Percentiles rank a stretch among this genome's conserved stretches.
Evolutionary conservation across 192 early-diverging fungal species (phyloP).

Genomic region (Podila horticola): DNA sequence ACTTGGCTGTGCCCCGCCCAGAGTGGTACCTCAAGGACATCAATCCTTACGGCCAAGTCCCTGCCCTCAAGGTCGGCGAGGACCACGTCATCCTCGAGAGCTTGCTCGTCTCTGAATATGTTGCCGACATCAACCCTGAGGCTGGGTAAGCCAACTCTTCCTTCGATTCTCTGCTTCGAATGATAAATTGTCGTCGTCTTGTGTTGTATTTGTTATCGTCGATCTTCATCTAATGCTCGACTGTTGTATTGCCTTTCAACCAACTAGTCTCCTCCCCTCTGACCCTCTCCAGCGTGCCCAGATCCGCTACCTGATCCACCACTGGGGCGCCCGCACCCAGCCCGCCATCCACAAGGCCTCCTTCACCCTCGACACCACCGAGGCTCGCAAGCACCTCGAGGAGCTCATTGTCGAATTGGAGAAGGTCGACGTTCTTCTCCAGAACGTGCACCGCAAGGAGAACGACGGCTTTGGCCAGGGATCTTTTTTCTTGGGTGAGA

Average conservation of each 20-base stretch:
- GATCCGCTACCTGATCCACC: slow-evolving; percentile 58
- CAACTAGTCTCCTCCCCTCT: slow-evolving; percentile 53
- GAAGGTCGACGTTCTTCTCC: slow-evolving; percentile 53
- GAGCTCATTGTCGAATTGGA: slow-evolving; percentile 31
- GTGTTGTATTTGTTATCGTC: neutral
- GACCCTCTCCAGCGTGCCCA: slow-evolving; percentile 57
- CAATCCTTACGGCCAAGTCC: slow-evolving; percentile 78
- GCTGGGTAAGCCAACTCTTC: slow-evolving; percentile 39
- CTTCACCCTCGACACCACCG: slow-evolving; percentile 15
- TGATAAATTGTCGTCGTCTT: too few species aligned
- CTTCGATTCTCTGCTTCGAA: too few species aligned
- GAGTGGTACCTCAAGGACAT: slow-evolving; percentile 69
- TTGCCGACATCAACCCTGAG: slow-evolving; percentile 71
- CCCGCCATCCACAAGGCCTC: slow-evolving; percentile 35
- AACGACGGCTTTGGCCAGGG: slow-evolving; percentile 43
- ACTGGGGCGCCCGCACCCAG: slow-evolving; percentile 36
- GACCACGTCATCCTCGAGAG: slow-evolving; percentile 72
- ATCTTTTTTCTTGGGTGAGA: slow-evolving; percentile 57
- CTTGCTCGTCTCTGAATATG: slow-evolving; percentile 72
- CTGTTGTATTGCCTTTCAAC: neutral
- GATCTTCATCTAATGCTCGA: neutral
- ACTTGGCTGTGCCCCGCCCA: slow-evolving; percentile 70
- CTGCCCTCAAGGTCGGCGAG: slow-evolving; percentile 64
- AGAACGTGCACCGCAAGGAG: slow-evolving; percentile 24
- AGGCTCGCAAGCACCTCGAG: slow-evolving; percentile 36